These are phyloP conservation scores for Pseudogymnoascus sp. DNA, from an alignment of 2,329 filamentous ascomycete genomes.

Conservation along the genomic window DNA sequence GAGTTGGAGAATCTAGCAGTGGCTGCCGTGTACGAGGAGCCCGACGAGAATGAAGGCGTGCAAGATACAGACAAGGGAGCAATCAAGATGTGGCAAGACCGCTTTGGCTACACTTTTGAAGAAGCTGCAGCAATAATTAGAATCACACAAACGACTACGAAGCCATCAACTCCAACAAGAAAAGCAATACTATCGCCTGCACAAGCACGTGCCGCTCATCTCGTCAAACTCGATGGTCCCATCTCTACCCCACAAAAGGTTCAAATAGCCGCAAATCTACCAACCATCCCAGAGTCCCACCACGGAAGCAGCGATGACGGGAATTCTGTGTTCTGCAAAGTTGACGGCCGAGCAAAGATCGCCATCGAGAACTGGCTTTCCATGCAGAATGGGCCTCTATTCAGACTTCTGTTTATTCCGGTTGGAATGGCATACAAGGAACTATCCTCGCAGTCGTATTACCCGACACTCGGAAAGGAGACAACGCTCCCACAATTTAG, in stretches of 20 bases:
- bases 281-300: constrained; percentile 11
- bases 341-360: constrained; percentile 16
- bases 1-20: constrained; percentile 22
- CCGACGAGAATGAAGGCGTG: constrained; percentile 15
- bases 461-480: constrained; percentile 21
- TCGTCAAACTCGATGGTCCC: constrained; percentile 22
- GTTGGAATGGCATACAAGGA: constrained; percentile 23
- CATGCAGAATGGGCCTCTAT: constrained; percentile 11
- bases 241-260: constrained; percentile 18
- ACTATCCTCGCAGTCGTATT: constrained; percentile 18
- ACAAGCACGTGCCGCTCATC: constrained; percentile 13
- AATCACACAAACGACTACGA: not conserved
- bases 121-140: constrained; percentile 17
- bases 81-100: constrained; percentile 8
- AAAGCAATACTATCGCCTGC: not conserved
- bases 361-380: constrained; percentile 16
- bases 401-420: constrained; percentile 24
- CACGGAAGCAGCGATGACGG: constrained; percentile 18
- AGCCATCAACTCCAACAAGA: not conserved
- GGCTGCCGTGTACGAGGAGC: constrained; percentile 13
- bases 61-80: not conserved
- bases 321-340: constrained; percentile 20
- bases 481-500: constrained; percentile 25
- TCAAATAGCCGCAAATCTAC: constrained; percentile 16
- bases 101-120: constrained; percentile 29